These are phyloP conservation scores for Xylaria sp. DNA, from an alignment of 2,329 filamentous ascomycete genomes.

Conservation along the genomic window DNA sequence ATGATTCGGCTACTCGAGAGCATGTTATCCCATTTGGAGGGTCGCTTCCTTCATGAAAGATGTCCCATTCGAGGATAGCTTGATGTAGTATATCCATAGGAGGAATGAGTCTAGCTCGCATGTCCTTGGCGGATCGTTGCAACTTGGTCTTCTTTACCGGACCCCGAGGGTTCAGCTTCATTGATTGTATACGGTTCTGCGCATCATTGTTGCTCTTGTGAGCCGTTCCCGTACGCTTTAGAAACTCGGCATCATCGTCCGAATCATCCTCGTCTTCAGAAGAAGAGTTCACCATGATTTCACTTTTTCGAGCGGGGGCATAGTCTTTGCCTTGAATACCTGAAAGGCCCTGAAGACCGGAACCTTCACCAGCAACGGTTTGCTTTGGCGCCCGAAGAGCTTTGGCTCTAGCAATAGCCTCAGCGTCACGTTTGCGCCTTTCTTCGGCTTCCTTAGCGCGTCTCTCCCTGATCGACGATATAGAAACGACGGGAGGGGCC, in stretches of 20 bases:
- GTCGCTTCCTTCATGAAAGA: slow-evolving; percentile 88
- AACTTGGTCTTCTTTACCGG: slow-evolving; percentile 88
- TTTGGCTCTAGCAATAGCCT: slow-evolving; percentile 76
- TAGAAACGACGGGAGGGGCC: slow-evolving; percentile 53
- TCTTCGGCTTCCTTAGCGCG: slow-evolving; percentile 81
- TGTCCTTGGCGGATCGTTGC: slow-evolving; percentile 86
- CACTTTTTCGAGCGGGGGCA: slow-evolving; percentile 72
- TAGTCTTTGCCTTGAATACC: slow-evolving; percentile 83
- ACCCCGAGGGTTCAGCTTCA: slow-evolving; percentile 69
- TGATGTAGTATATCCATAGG: slow-evolving; percentile 87
- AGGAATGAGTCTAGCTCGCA: slow-evolving; percentile 90
- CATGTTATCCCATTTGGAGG: slow-evolving; percentile 82
- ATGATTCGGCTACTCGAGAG: slow-evolving; percentile 79
- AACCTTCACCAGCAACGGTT: slow-evolving; percentile 79
- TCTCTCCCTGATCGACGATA: slow-evolving; percentile 74
- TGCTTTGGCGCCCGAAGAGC: slow-evolving; percentile 63
- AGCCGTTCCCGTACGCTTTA: slow-evolving; percentile 60
- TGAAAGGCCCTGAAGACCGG: slow-evolving; percentile 76
- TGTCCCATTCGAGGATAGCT: slow-evolving; percentile 91
- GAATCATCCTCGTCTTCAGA: slow-evolving; percentile 80
- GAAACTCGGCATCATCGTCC: slow-evolving; percentile 64
- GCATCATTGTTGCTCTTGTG: slow-evolving; percentile 61
- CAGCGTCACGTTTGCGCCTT: slow-evolving; percentile 76
- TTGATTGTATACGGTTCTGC: slow-evolving; percentile 59
- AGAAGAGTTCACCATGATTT: slow-evolving; percentile 89